These are phyloP conservation scores for Didymella pomorum DNA, from an alignment of 2,329 filamentous ascomycete species.

Conservation along the genomic window DNA sequence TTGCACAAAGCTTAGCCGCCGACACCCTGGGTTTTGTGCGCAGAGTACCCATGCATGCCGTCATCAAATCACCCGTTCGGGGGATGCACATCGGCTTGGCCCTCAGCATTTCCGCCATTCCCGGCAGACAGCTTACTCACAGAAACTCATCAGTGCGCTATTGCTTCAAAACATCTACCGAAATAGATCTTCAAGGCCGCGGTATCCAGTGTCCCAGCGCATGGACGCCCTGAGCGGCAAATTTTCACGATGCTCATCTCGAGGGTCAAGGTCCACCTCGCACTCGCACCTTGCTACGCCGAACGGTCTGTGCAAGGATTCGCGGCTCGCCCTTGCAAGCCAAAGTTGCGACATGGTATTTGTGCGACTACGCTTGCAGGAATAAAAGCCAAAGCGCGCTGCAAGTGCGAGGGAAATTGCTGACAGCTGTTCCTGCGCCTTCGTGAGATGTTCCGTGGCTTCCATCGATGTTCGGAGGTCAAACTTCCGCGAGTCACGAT, in stretches of 20 bases:
- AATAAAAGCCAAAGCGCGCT: slow-evolving; percentile 10
- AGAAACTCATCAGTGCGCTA: slow-evolving; percentile 11
- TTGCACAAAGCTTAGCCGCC: slow-evolving; percentile 41
- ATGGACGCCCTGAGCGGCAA: slow-evolving; percentile 8
- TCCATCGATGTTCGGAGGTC: slow-evolving; percentile 12
- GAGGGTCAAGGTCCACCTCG: slow-evolving; percentile 21
- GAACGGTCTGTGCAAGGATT: slow-evolving; percentile 10
- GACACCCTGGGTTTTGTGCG: slow-evolving; percentile 18
- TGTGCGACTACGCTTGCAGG: slow-evolving; percentile 11
- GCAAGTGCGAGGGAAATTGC: slow-evolving; percentile 13
- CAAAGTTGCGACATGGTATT: slow-evolving; percentile 15
- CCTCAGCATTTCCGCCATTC: slow-evolving; percentile 22
- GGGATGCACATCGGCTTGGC: slow-evolving; percentile 21
- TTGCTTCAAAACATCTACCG: slow-evolving; percentile 1
- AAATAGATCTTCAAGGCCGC: slow-evolving; percentile 16
- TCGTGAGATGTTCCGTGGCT: slow-evolving; percentile 2
- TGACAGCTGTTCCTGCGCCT: slow-evolving; percentile 3
- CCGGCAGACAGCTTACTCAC: slow-evolving; percentile 14
- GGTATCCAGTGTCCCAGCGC: slow-evolving; percentile 22
- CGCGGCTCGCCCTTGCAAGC: slow-evolving; percentile 16
- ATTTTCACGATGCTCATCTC: slow-evolving; percentile 21
- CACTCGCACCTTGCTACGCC: slow-evolving; percentile 14
- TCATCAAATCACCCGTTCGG: slow-evolving; percentile 25
- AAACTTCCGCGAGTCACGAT: slow-evolving; percentile 22
- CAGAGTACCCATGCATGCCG: slow-evolving; percentile 28